A percentile compares a stretch with the other conserved stretches of the same genome.
These are phyloP conservation scores for Clitocybe nebularis DNA, from an alignment of 1,284 basidiomycete species.

Conservation along the genomic window DNA sequence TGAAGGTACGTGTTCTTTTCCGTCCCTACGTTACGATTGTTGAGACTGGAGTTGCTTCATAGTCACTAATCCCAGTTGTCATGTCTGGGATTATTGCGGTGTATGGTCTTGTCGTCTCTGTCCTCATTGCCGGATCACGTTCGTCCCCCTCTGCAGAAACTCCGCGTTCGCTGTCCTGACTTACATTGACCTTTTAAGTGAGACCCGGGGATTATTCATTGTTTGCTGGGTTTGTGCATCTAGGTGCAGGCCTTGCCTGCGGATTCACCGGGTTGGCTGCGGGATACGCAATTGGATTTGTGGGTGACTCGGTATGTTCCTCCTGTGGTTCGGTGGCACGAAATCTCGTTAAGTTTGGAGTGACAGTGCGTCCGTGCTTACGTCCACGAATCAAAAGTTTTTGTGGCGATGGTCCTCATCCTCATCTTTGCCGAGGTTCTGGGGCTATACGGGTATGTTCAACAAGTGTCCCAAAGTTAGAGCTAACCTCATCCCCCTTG, in stretches of 20 bases:
- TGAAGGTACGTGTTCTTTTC: conserved; percentile 69
- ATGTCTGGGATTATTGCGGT: conserved; percentile 84
- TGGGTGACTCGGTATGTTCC: conserved; percentile 75
- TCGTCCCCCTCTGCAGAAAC: conserved; percentile 21
- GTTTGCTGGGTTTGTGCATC: conserved; percentile 79
- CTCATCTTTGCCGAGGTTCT: conserved; percentile 95
- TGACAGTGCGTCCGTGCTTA: conserved; percentile 71
- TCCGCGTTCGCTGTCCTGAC: conserved; percentile 11
- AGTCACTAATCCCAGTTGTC: conserved; percentile 91
- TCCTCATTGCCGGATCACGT: conserved; percentile 68
- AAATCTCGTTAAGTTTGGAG: conserved; percentile 5
- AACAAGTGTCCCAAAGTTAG: conserved; percentile 41
- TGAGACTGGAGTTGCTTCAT: too few relatives aligned
- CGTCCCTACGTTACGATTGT: not conserved
- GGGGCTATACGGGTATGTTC: conserved; percentile 82
- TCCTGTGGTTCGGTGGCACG: conserved; percentile 39
- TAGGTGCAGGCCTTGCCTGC: conserved; percentile 91
- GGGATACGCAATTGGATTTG: conserved; percentile 95
- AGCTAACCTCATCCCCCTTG: not conserved
- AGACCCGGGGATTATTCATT: conserved; percentile 30
- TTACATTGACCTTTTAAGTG: conserved; percentile 44
- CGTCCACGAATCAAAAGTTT: conserved; percentile 77
- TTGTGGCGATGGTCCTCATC: conserved; percentile 82
- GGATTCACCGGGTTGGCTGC: conserved; percentile 92
- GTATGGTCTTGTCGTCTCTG: conserved; percentile 77